Evolutionary conservation across 148 eudicot species (phyloP), one percentile per base, ranked within the genome.

Genomic region (Diospyros kaki): DNA sequence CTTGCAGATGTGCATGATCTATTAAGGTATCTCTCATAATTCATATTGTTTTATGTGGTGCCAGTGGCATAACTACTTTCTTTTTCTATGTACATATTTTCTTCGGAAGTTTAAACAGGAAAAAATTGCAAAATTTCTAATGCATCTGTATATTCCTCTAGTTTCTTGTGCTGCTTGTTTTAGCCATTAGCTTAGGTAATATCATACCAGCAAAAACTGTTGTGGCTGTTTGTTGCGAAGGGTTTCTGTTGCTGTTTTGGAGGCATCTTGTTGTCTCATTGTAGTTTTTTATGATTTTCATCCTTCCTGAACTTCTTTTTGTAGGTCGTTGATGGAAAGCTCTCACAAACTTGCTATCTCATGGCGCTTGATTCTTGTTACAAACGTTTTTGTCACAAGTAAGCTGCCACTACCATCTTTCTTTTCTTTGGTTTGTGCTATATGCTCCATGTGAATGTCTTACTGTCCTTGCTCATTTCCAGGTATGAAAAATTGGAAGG

Each of bases 291-390:
- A 18, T 39, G 55, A 72, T 74, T 78, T 64, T 84, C 12, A 68
- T 68, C 51, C 54, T 4, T 64, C 53, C 43, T 64, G 50, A 6
- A 1, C 71, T 63, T 45, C 68, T 44, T 63, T 69, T 73, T 72
- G 61, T 81, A 96, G 97, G 93, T 93, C 74, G 97, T 93, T 73
- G 95, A 93, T 76, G 95, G 93, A 69, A 92, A 92, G 88, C 87
- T 93, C 68, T 90, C 97, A 63, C 95, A 93, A 68, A 93, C 97
- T 68, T 92, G 97, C 66, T 93, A 90, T 79, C 93, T 93, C 69
- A 87, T 87, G 97, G 97, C 97, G 6, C 87, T 93, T 46, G 95
- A 93, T 84, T 81, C 95, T 73, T 93, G 97, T 81, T 93, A 93
- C 80, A 90, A 84, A 67, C 79, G 74, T 50, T 84, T 76, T 67